Evolutionary conservation across 768 basidiomycete genomes (phyloP), one percentile per base, ranked within the genome.

Genomic region (Naganishia vishniacii): DNA sequence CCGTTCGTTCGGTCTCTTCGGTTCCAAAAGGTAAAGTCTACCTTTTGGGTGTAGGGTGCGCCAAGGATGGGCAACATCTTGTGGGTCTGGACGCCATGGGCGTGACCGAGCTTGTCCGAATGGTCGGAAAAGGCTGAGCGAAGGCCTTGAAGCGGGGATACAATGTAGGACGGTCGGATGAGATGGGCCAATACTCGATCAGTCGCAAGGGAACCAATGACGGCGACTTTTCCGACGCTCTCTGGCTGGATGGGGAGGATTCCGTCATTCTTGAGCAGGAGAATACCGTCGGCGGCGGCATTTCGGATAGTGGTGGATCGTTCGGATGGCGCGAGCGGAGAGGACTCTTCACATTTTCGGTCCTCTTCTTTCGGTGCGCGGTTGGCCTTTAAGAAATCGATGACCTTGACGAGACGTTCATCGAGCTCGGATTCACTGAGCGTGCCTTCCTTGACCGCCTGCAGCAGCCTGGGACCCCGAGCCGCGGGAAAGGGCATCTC

Each of bases 241-340:
- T 67, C 62, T 9, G 49, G 25, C n/a, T 65, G 58, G 41, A 72
- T 25, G 5, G 87, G 87, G 16, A 89, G 78, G n/a, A 86, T 69
- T 2, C 76, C 69, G 11, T 75, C 72, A 72, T 89, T 89, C 77
- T 85, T 85, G 45, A 88, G 79, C 25, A 88, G 76, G 13, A 88
- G 86, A 59, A 87, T 84, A 0, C 83, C 81, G 42, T 85, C 83
- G 1, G 81, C 82, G 4, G 85, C 86, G 2, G 86, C 73, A 63
- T 80, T 78, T 46, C 87, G 78, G 56, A 83, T 80, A 58, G 88
- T 3, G 85, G 72, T 64, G 80, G 78, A 25, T 13, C 62, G 42
- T 53, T 53, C 49, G 16, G 23, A 18, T 34, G 58, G 37, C 20
- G 37, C 44, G 37, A 42, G 58, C 11, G 58, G 58, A 23, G 58